Evolutionary conservation across 129 eudicot genomes (phyloP).

Genomic region (Chrysanthemum seticuspe): DNA sequence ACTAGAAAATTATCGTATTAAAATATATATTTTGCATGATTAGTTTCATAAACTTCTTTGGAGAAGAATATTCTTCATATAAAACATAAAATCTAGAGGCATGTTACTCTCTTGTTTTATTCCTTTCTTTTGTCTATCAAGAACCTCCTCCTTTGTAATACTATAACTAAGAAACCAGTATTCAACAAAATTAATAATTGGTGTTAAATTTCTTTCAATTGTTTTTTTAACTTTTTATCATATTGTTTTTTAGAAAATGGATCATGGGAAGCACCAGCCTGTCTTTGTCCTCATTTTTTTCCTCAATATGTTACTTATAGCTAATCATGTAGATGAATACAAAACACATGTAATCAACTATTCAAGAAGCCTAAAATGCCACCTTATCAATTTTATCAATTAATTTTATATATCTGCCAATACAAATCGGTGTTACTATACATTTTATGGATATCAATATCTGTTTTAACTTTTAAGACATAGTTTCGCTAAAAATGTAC

Average conservation of each 20-base stretch:
- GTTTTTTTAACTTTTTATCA: neutral
- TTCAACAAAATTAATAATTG: neutral
- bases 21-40: neutral
- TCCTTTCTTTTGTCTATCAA: constrained; percentile 22
- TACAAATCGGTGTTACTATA: neutral
- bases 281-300: constrained; percentile 20
- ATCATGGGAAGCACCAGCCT: constrained; percentile 30
- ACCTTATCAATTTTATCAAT: neutral
- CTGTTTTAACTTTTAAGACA: neutral
- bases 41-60: neutral
- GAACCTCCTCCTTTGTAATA: constrained; percentile 14
- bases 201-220: neutral
- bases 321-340: constrained; percentile 2
- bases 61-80: constrained; percentile 27
- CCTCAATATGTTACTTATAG: neutral
- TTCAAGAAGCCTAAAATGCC: neutral
- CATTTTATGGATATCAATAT: too few relatives aligned
- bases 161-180: neutral
- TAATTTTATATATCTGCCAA: neutral
- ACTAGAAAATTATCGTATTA: too few relatives aligned
- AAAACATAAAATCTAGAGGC: constrained; percentile 32
- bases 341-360: neutral
- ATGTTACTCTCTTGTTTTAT: constrained; percentile 35
- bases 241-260: constrained; percentile 17
- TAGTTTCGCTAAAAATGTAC: neutral